Evolutionary conservation across 148 eudicot genomes (phyloP).

Genomic region (Rhododendron ovatum): DNA sequence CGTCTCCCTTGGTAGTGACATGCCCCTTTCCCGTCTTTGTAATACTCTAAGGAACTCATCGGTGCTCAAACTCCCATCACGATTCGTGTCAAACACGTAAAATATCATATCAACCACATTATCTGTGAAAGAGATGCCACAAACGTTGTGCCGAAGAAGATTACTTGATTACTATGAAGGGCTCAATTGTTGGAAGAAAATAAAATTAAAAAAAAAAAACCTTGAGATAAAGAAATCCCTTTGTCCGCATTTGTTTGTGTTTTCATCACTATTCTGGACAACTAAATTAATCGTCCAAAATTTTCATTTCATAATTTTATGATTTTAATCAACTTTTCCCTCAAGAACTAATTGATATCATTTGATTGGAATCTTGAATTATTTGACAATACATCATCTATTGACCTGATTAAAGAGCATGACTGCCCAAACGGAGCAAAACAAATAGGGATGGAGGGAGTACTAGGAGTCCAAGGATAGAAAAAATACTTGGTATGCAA

Average conservation of each 20-base stretch:
- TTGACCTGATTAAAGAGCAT: not conserved
- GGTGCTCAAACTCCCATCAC: constrained; percentile 73
- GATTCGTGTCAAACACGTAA: constrained; percentile 61
- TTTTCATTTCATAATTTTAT: not conserved
- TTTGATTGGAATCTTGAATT: not conserved
- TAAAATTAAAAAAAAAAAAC: too few relatives aligned
- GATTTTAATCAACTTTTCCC: not conserved
- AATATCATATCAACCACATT: constrained; percentile 76
- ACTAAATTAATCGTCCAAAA: too few relatives aligned
- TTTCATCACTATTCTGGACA: not conserved
- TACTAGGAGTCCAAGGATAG: not conserved
- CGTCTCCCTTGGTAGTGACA: constrained; percentile 31
- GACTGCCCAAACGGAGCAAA: not conserved
- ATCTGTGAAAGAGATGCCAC: constrained; percentile 59
- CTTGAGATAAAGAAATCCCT: not conserved
- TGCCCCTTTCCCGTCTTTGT: constrained; percentile 48
- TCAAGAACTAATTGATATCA: not conserved
- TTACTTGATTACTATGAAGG: not conserved
- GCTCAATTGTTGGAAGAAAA: not conserved
- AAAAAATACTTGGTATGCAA: constrained; percentile 61
- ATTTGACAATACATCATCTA: not conserved
- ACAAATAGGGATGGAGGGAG: not conserved
- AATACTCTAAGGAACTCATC: constrained; percentile 79
- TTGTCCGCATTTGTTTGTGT: not conserved
- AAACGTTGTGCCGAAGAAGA: constrained; percentile 43